Evolutionary conservation across 768 basidiomycete species (phyloP).

Genomic region (Cantharellus cinnabarinus): DNA sequence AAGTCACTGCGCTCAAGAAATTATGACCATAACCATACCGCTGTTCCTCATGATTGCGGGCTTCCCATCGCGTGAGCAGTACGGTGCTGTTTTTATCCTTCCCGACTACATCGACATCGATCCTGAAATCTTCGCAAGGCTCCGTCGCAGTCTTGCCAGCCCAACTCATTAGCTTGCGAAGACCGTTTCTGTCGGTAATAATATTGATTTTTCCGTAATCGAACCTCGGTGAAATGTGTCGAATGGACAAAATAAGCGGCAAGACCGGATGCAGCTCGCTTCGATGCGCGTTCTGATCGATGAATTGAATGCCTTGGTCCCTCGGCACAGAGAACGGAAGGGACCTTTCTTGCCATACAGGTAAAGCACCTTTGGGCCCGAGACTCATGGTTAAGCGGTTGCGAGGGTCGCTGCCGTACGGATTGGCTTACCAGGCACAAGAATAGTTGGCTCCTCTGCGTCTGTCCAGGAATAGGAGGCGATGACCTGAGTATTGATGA

Average conservation of each 20-base stretch:
- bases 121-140: constrained; percentile 27
- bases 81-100: constrained; percentile 23
- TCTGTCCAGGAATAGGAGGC: not conserved
- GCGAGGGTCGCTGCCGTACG: too few relatives aligned
- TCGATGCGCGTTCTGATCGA: constrained; percentile 37
- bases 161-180: constrained; percentile 46
- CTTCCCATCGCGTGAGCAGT: constrained; percentile 40
- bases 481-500: too few relatives aligned
- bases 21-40: constrained; percentile 29
- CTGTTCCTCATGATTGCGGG: constrained; percentile 4
- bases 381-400: too few relatives aligned
- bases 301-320: constrained; percentile 21
- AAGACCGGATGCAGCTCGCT: constrained; percentile 18
- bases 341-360: too few relatives aligned
- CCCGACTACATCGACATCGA: constrained; percentile 47
- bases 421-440: not conserved
- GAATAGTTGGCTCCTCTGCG: not conserved
- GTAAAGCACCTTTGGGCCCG: too few relatives aligned
- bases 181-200: constrained; percentile 43
- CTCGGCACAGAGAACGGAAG: too few relatives aligned
- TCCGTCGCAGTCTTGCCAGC: constrained; percentile 11
- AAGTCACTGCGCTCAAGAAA: constrained; percentile 38
- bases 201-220: constrained; percentile 25
- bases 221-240: constrained; percentile 18
- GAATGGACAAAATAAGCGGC: constrained; percentile 41